Evolutionary conservation across 257 asterid species (phyloP), one percentile per base, ranked within the genome.

Genomic region (Echites panduratus): DNA sequence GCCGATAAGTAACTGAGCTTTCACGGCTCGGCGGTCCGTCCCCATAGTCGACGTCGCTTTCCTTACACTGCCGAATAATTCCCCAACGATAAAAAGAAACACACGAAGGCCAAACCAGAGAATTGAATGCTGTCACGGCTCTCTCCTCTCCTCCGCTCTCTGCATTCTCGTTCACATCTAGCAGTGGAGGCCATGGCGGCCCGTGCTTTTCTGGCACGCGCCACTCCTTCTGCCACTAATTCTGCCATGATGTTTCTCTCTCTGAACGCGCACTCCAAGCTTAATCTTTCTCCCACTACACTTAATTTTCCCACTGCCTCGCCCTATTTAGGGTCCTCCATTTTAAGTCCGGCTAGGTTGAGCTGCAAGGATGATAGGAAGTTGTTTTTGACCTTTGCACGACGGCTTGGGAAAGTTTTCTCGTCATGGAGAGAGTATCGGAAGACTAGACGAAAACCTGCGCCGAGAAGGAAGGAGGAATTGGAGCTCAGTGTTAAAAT

Each of bases 401-500:
- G 83, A 45, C 80, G 78, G 68, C 77, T 79, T 40, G 83, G 88
- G 45, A 79, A 73, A 70, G 86, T 70, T 41, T 80, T 75, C 64
- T 84, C 79, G 75, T 76, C 86, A 0, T 84, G 85, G 83, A 88
- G 97, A 75, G 97, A 79, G 14, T 94, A 88, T 61, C 78, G 97
- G 82, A 89, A 85, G 74, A 68, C 78, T 38, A 76, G 95, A 75
- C 73, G 77, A 79, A 85, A 83, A 73, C 84, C 85, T 73, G 75
- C 57, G 38, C 76, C 83, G 87, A 85, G 68, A 44, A 88, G 79
- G 32, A 92, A 70, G 76, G 90, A 81, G 79, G 96, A 89, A 68
- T 81, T 95, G 84, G 94, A 91, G 86, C 92, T 95, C 66, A 80
- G 84, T 76, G 98, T 92, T 65, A 81, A 84, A 73, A 89, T 92